phyloP scores from a whole-genome alignment of 208 protist genomes.

The Leishmania major region DNA sequence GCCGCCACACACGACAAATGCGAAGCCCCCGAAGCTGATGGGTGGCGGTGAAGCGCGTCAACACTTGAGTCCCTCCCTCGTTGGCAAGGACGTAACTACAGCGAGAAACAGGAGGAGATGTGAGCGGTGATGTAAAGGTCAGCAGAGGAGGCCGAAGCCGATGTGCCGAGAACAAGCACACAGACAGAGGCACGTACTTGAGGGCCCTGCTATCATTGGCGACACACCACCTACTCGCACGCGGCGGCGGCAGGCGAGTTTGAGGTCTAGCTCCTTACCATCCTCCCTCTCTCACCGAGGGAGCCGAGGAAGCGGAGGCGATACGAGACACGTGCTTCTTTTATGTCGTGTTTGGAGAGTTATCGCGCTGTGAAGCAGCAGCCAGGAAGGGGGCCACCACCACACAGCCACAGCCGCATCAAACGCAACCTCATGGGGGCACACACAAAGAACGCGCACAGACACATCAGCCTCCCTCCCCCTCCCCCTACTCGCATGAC shows the following conservation, averaged over 20 bases:
- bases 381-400: not conserved
- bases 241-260: too few relatives aligned
- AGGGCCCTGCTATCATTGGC: not conserved
- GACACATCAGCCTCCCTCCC: not conserved
- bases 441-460: not conserved
- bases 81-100: not conserved
- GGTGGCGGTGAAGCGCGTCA: not conserved
- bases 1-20: not conserved
- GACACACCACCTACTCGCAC: not conserved
- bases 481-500: not conserved
- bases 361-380: not conserved
- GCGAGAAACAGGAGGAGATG: not conserved
- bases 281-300: not conserved
- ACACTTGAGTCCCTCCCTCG: not conserved
- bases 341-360: not conserved
- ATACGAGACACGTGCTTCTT: not conserved
- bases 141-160: not conserved
- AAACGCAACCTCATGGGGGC: not conserved
- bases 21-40: not conserved
- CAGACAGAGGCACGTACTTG: not conserved
- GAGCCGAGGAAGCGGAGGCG: not conserved
- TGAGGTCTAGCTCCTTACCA: not conserved
- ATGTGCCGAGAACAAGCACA: not conserved
- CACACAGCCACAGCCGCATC: not conserved
- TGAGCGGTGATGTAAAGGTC: not conserved